Evolutionary conservation across 192 early-diverging fungal genomes (phyloP).

Genomic region (Coemansia sp.): DNA sequence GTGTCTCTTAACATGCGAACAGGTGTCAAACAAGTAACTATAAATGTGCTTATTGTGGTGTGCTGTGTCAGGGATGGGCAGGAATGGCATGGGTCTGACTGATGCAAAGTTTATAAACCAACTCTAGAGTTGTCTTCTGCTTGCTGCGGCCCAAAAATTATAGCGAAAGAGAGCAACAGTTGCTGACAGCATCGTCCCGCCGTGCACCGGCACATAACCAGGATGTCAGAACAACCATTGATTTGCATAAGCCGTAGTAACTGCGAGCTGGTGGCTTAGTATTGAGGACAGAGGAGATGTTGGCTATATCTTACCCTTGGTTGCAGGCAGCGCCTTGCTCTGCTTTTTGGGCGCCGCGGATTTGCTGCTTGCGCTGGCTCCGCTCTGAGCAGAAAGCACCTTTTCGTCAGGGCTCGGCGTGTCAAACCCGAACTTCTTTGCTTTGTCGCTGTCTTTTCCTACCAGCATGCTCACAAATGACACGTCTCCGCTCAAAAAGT

Average conservation of each 20-base stretch:
- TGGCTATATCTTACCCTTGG: conserved; percentile 33
- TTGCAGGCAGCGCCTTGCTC: conserved; percentile 18
- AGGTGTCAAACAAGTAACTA: not conserved
- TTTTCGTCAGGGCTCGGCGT: conserved; percentile 83
- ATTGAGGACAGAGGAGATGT: not conserved
- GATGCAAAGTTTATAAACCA: no score
- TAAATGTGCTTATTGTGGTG: not conserved
- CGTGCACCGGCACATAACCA: not conserved
- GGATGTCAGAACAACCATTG: not conserved
- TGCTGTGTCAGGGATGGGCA: not conserved
- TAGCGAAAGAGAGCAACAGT: not conserved
- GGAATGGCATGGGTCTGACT: not conserved
- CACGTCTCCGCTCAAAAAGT: conserved; percentile 24
- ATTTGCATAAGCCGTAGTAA: no score
- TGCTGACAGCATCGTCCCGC: no score
- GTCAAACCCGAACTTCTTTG: conserved; percentile 64
- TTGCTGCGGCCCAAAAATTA: not conserved
- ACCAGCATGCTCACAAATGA: conserved; percentile 42
- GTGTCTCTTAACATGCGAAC: not conserved
- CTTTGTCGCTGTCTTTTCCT: conserved; percentile 10
- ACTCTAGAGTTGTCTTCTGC: not conserved
- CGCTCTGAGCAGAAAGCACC: conserved; percentile 63
- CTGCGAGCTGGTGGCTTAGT: not conserved
- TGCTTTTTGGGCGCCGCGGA: conserved; percentile 6
- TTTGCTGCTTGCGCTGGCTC: not conserved